A percentile compares a stretch with the other conserved stretches of the same genome.
These are phyloP conservation scores for Pisolithus thermaeus DNA, from an alignment of 1,284 basidiomycete species.

Conservation along the genomic window DNA sequence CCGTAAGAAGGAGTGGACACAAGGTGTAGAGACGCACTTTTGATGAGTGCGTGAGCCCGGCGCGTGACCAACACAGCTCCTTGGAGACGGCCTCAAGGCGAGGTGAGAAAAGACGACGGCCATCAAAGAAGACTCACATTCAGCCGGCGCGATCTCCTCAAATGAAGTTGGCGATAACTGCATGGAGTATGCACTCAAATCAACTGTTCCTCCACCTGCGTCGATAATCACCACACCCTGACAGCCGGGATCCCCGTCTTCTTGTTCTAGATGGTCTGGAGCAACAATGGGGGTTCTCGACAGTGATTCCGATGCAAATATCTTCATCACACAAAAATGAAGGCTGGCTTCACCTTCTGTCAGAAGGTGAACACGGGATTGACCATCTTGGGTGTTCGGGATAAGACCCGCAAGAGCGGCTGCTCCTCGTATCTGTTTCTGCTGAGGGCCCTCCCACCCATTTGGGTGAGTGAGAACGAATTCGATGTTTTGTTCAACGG, in stretches of 20 bases:
- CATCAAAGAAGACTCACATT: slow-evolving; percentile 32
- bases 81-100: slow-evolving; percentile 28
- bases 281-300: slow-evolving; percentile 24
- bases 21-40: slow-evolving; percentile 21
- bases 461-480: slow-evolving; percentile 39
- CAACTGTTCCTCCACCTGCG: slow-evolving; percentile 53
- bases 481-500: slow-evolving; percentile 28
- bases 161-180: slow-evolving; percentile 27
- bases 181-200: slow-evolving; percentile 45
- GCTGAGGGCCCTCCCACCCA: slow-evolving; percentile 41
- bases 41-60: slow-evolving; percentile 33
- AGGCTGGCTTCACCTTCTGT: slow-evolving; percentile 49
- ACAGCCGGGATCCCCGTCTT: slow-evolving; percentile 19
- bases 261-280: slow-evolving; percentile 9
- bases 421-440: slow-evolving; percentile 34
- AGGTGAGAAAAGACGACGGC: slow-evolving; percentile 1
- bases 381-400: slow-evolving; percentile 22
- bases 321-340: slow-evolving; percentile 39
- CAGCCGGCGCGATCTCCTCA: slow-evolving; percentile 36
- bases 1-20: slow-evolving; percentile 9
- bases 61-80: slow-evolving; percentile 39
- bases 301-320: slow-evolving; percentile 29
- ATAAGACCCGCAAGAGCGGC: slow-evolving; percentile 31
- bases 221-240: slow-evolving; percentile 48
- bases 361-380: slow-evolving; percentile 36